Conservation (phyloP, 2,329 filamentous ascomycete species). For the Zymoseptoria pseudotritici region DNA sequence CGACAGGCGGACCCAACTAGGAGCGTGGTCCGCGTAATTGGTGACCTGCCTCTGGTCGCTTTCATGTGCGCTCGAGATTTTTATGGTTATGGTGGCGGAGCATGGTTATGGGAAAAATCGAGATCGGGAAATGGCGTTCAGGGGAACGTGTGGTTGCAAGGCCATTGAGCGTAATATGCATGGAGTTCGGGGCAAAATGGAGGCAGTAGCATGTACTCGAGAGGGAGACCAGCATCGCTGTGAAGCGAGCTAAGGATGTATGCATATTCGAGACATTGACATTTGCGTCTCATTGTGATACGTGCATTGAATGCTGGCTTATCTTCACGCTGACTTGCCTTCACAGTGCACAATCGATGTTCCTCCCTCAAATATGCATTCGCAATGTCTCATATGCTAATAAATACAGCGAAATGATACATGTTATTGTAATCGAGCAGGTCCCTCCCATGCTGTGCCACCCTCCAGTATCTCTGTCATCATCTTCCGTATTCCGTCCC, state of each 20-base stretch:
- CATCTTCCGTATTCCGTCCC: neutral
- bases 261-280: neutral
- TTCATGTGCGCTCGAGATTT: neutral
- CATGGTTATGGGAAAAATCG: neutral
- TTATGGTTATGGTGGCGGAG: neutral
- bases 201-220: neutral
- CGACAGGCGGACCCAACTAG: constrained; percentile 13
- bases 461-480: neutral
- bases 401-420: neutral
- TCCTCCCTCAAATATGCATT: no score
- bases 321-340: no score
- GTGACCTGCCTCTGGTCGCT: neutral
- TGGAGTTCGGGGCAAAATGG: neutral
- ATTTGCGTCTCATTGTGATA: neutral
- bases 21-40: neutral
- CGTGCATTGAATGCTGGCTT: no score
- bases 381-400: neutral
- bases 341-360: no score
- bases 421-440: neutral
- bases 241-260: neutral
- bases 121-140: neutral
- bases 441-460: neutral
- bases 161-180: neutral
- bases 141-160: neutral
- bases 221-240: neutral